Evolutionary conservation across 768 basidiomycete species (phyloP).

Genomic region (Pleurotus giganteus): DNA sequence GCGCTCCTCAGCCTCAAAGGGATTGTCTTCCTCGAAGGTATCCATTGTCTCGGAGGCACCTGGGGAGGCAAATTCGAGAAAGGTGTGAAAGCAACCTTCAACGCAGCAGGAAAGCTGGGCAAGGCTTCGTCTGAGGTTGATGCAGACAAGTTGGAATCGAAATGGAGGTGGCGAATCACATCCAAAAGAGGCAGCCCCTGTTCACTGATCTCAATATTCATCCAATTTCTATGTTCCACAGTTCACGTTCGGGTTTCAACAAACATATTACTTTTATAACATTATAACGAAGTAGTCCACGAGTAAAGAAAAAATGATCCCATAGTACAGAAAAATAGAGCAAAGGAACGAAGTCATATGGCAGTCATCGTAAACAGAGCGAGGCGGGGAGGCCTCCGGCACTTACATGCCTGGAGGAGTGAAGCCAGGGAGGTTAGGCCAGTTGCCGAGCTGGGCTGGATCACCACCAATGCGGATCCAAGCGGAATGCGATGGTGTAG

Average conservation of each 20-base stretch:
- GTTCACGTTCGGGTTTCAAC: not conserved
- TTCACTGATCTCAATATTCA: no score
- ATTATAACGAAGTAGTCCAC: not conserved
- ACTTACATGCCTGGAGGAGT: constrained; percentile 56
- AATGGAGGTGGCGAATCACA: no score
- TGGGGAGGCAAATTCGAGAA: not conserved
- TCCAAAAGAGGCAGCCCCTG: no score
- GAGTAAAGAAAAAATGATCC: not conserved
- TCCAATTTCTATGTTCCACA: no score
- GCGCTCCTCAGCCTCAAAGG: constrained; percentile 53
- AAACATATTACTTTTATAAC: not conserved
- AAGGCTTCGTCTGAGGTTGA: no score
- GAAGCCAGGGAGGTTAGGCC: constrained; percentile 72
- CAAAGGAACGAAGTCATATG: not conserved
- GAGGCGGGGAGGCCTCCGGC: not conserved
- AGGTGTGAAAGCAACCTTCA: not conserved
- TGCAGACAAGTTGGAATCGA: no score
- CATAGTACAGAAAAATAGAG: not conserved
- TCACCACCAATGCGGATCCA: constrained; percentile 84
- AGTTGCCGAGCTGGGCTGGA: constrained; percentile 65
- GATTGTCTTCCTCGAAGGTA: constrained; percentile 64
- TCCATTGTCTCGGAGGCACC: constrained; percentile 29
- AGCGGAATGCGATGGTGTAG: constrained; percentile 70
- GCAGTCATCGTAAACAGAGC: not conserved
- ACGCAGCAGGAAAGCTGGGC: not conserved